Conservation (phyloP, 2,329 filamentous ascomycete species). For the Ophiocordyceps camponoti-saundersi region DNA sequence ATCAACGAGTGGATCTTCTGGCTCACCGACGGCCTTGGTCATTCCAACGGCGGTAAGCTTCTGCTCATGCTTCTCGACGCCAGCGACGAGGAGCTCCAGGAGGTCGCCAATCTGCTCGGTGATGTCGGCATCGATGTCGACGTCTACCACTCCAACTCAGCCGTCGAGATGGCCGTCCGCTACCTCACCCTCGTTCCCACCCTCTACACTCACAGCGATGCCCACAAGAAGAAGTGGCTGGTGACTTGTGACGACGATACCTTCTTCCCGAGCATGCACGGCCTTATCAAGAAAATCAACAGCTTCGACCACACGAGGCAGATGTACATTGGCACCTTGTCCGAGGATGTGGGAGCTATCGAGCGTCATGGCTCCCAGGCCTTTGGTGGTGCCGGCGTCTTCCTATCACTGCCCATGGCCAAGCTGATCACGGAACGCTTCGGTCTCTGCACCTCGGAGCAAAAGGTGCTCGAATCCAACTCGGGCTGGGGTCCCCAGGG, state of each 20-base stretch:
- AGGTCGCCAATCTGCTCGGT: constrained; percentile 27
- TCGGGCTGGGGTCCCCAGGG: constrained; percentile 43
- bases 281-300: constrained; percentile 31
- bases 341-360: constrained; percentile 43
- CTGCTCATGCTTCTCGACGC: constrained; percentile 37
- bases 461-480: constrained; percentile 36
- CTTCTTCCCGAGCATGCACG: constrained; percentile 43
- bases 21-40: constrained; percentile 37
- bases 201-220: constrained; percentile 33
- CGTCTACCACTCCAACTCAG: constrained; percentile 32
- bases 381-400: constrained; percentile 47
- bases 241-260: constrained; percentile 49
- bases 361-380: constrained; percentile 44
- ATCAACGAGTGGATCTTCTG: constrained; percentile 43
- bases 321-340: constrained; percentile 44
- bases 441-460: constrained; percentile 25
- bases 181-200: constrained; percentile 38
- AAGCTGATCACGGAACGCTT: constrained; percentile 26
- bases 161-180: constrained; percentile 39
- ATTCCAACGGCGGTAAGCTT: constrained; percentile 39
- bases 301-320: constrained; percentile 31
- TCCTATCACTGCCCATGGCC: constrained; percentile 35
- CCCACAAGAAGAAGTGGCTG: constrained; percentile 36
- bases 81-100: constrained; percentile 29
- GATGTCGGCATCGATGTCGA: constrained; percentile 37